Evolutionary conservation across 129 eudicot genomes (phyloP).

Genomic region (Flaveria ramosissima): DNA sequence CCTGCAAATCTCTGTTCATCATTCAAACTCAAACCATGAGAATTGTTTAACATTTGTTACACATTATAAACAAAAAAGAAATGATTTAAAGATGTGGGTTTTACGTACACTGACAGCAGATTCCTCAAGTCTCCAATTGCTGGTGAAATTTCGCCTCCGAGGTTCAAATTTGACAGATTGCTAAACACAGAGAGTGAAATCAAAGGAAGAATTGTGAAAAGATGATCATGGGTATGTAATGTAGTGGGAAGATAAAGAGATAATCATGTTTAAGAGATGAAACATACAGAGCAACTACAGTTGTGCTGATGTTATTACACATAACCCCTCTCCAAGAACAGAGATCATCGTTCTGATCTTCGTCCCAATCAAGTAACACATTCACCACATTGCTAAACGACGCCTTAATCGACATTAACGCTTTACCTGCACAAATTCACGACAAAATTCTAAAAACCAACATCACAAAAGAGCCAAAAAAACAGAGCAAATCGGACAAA

Average conservation of each 20-base stretch:
- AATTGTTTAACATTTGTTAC: not conserved
- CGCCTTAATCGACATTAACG: slow-evolving; percentile 68
- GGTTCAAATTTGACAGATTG: slow-evolving; percentile 73
- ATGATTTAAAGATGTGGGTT: not conserved
- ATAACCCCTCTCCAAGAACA: slow-evolving; percentile 80
- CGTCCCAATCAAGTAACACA: slow-evolving; percentile 75
- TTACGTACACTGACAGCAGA: slow-evolving; percentile 61
- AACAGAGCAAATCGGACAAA: slow-evolving; percentile 3
- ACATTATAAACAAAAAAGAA: not conserved
- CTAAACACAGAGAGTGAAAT: slow-evolving; percentile 32
- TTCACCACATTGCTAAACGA: slow-evolving; percentile 76
- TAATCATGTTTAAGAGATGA: not conserved
- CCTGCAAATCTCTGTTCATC: slow-evolving; percentile 70
- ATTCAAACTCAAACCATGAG: slow-evolving; percentile 15
- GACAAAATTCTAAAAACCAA: not conserved
- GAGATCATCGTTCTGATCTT: slow-evolving; percentile 62
- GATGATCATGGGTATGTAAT: not conserved
- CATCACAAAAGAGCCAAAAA: slow-evolving; percentile 1
- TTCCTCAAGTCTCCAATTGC: slow-evolving; percentile 73
- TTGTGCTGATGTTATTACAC: slow-evolving; percentile 59
- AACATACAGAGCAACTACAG: slow-evolving; percentile 73
- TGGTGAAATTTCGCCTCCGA: slow-evolving; percentile 83
- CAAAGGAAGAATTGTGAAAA: not conserved
- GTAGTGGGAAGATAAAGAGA: not conserved
- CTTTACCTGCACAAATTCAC: slow-evolving; percentile 49